A percentile compares a stretch with the other conserved stretches of the same genome.
Conservation (phyloP, 2,329 filamentous ascomycete species). For the Zymoseptoria ardabiliae region DNA sequence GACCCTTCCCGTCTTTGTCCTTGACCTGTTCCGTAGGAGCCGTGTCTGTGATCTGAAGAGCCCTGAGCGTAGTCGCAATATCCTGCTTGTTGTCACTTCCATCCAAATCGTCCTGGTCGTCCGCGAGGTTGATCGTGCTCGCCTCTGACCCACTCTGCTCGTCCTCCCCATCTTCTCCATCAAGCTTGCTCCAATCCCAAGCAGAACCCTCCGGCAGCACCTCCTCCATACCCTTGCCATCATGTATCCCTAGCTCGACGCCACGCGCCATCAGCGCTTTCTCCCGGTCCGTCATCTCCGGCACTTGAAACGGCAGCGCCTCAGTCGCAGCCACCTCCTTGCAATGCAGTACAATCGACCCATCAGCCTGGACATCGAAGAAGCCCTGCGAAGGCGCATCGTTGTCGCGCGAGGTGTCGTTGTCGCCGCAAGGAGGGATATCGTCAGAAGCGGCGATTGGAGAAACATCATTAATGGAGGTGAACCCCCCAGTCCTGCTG, state of each 20-base stretch:
- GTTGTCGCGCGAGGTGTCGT: background rate
- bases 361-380: background rate
- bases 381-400: background rate
- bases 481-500: background rate
- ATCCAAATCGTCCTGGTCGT: no score
- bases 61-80: no score
- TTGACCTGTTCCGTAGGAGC: no score
- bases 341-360: background rate
- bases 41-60: no score
- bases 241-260: background rate
- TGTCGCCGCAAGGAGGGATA: background rate
- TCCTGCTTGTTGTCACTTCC: no score
- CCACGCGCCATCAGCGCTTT: background rate
- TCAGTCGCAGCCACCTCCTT: background rate
- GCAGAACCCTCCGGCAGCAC: background rate
- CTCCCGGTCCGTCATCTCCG: background rate
- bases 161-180: background rate
- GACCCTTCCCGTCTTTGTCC: no score
- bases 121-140: no score
- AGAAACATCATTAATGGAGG: background rate
- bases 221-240: background rate
- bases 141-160: background rate
- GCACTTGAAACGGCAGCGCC: background rate
- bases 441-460: background rate
- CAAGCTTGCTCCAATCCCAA: background rate